Conservation (phyloP, 306 rosid genomes). For the Castanea sativa region DNA sequence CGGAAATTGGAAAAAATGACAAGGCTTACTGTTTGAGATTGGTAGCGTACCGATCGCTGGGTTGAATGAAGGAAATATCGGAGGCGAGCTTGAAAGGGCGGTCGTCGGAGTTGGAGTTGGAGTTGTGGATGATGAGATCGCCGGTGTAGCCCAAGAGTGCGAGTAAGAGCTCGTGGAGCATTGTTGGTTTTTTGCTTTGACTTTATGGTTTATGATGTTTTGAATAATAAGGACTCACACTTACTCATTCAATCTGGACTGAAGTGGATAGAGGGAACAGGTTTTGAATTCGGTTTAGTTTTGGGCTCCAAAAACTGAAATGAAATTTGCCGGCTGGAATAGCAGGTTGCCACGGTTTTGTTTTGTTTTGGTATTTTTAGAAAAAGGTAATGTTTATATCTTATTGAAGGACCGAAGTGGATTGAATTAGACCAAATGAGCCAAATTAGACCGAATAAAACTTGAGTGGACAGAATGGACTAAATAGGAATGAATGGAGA, state of each 20-base stretch:
- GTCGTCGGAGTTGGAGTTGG: slow-evolving; percentile 62
- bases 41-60: slow-evolving; percentile 64
- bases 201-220: background rate
- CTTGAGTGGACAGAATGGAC: too few relatives aligned
- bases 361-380: too few relatives aligned
- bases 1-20: background rate
- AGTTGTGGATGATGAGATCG: slow-evolving; percentile 77
- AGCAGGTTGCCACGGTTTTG: too few relatives aligned
- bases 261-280: background rate
- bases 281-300: too few relatives aligned
- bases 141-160: slow-evolving; percentile 92
- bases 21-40: background rate
- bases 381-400: too few relatives aligned
- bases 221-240: background rate
- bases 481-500: too few relatives aligned
- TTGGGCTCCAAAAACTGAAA: too few relatives aligned
- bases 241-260: background rate
- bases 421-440: too few relatives aligned
- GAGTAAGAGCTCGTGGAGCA: slow-evolving; percentile 91
- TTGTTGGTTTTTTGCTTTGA: slow-evolving; percentile 8
- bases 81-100: slow-evolving; percentile 83
- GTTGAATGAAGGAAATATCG: slow-evolving; percentile 79
- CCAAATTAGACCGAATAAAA: too few relatives aligned
- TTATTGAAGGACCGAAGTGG: too few relatives aligned
- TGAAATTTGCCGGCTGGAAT: too few relatives aligned